These are phyloP conservation scores for Samsoniella hepiali DNA, from an alignment of 2,329 filamentous ascomycete genomes.

Conservation along the genomic window DNA sequence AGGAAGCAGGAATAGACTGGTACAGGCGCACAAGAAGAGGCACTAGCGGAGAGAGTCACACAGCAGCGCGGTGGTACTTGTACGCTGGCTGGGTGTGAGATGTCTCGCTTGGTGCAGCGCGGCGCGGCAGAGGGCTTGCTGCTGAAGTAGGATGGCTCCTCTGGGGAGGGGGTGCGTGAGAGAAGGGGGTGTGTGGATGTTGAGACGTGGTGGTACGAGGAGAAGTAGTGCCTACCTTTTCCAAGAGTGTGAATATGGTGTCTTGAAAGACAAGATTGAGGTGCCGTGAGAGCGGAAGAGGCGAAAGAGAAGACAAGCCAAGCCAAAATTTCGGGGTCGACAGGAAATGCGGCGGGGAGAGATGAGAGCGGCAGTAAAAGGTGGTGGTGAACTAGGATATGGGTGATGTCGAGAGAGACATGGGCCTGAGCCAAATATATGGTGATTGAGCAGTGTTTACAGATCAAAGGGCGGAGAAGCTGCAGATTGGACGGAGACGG, in stretches of 20 bases:
- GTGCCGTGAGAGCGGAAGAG: neutral
- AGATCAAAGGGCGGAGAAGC: constrained; percentile 10
- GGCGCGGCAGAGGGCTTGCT: constrained; percentile 10
- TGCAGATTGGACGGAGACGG: neutral
- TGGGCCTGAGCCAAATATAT: constrained; percentile 2
- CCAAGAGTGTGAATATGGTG: neutral
- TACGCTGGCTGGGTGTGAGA: constrained; percentile 10
- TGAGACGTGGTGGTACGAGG: neutral
- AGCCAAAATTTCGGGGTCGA: neutral
- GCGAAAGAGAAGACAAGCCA: neutral
- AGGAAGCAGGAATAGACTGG: constrained; percentile 7
- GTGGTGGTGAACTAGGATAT: neutral
- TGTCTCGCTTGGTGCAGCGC: constrained; percentile 15
- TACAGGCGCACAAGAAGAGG: neutral
- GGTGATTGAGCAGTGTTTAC: neutral
- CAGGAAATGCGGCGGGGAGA: neutral
- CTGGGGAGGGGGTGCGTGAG: constrained; percentile 4
- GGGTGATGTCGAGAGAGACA: neutral
- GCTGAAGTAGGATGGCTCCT: constrained; percentile 1
- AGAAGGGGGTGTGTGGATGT: constrained; percentile 3
- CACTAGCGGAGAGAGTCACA: constrained; percentile 3
- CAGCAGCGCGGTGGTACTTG: constrained; percentile 13
- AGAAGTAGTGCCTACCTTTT: constrained; percentile 9
- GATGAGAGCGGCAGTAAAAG: neutral
- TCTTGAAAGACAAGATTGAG: constrained; percentile 1